Evolutionary conservation across 495 filamentous ascomycete genomes (phyloP).

Genomic region (Annulohypoxylon nitens): DNA sequence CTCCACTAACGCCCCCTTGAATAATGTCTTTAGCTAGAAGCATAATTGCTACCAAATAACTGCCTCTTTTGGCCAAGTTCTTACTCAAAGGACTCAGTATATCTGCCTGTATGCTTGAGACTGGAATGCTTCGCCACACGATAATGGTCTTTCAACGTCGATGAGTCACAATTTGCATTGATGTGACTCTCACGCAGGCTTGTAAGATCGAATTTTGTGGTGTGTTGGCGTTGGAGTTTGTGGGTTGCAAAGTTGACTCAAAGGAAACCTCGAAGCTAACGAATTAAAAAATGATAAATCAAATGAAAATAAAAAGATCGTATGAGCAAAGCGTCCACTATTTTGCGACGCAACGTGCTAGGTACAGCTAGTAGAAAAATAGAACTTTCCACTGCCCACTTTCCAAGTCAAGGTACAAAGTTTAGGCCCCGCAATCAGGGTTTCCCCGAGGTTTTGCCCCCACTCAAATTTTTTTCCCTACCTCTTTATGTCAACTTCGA

Average conservation of each 20-base stretch:
- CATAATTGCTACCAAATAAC: constrained; percentile 34
- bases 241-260: constrained; percentile 6
- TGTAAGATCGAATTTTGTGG: not conserved
- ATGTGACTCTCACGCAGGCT: constrained; percentile 3
- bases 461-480: constrained; percentile 54
- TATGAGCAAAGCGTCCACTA: not conserved
- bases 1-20: constrained; percentile 37
- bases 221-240: constrained; percentile 5
- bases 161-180: constrained; percentile 29
- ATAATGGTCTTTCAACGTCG: constrained; percentile 17
- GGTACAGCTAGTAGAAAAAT: not conserved
- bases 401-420: not conserved
- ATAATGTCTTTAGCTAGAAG: constrained; percentile 41
- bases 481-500: constrained; percentile 30
- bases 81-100: constrained; percentile 18
- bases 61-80: constrained; percentile 34
- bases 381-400: constrained; percentile 35
- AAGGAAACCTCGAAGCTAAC: not conserved
- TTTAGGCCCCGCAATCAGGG: constrained; percentile 43
- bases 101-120: not conserved
- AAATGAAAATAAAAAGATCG: constrained; percentile 13
- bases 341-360: too few relatives aligned
- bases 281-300: constrained; percentile 8
- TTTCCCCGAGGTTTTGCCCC: constrained; percentile 52
- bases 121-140: constrained; percentile 24